phyloP scores from a whole-genome alignment of 768 basidiomycete species.

The Coprinopsis sp. region DNA sequence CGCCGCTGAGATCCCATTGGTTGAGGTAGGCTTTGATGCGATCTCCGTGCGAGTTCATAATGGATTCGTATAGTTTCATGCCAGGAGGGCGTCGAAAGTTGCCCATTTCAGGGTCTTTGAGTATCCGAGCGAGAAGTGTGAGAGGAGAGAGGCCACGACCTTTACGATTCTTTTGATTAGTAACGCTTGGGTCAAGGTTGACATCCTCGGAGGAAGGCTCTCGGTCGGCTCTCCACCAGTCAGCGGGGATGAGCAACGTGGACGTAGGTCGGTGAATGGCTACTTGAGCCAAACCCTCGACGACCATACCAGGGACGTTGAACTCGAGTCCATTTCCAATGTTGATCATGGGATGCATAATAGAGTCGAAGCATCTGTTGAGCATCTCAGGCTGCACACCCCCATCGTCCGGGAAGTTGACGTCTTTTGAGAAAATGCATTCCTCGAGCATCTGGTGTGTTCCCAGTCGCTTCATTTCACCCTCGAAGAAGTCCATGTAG shows the following conservation, averaged over 20 bases:
- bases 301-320: conserved; percentile 42
- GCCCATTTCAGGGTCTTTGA: conserved; percentile 7
- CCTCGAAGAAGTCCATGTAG: conserved; percentile 48
- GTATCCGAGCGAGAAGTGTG: background rate
- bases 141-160: background rate
- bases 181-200: too few species aligned
- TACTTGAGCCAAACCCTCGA: conserved; percentile 37
- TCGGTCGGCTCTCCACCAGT: background rate
- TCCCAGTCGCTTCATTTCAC: conserved; percentile 35
- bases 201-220: too few species aligned
- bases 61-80: background rate
- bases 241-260: background rate
- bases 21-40: conserved; percentile 38
- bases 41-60: conserved; percentile 25
- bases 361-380: conserved; percentile 42
- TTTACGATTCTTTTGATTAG: background rate
- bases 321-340: conserved; percentile 55
- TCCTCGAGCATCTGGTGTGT: conserved; percentile 42
- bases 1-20: conserved; percentile 41
- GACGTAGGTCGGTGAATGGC: background rate
- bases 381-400: conserved; percentile 34
- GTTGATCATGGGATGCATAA: conserved; percentile 63
- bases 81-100: background rate
- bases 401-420: conserved; percentile 32
- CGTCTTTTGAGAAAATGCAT: conserved; percentile 48